phyloP scores from a whole-genome alignment of 177 flowering plant species.

The Vitis hybrid region DNA sequence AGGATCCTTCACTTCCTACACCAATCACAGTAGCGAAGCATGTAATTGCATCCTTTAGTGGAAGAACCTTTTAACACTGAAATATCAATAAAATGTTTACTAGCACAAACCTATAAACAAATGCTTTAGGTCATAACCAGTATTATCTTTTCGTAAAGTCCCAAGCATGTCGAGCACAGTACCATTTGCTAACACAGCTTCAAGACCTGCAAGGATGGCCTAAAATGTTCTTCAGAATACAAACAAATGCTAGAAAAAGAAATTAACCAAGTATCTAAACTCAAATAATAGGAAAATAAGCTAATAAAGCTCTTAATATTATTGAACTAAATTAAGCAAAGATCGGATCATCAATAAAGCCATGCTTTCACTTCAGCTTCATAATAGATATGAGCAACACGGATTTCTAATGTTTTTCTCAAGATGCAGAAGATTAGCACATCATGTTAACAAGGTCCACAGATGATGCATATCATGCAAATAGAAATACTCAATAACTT shows the following conservation, averaged over 20 bases:
- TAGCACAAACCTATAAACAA: slow-evolving; percentile 75
- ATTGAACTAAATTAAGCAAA: background rate
- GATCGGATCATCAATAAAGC: background rate
- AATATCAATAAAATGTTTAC: slow-evolving; percentile 2
- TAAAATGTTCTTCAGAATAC: slow-evolving; percentile 7
- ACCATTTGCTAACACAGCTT: slow-evolving; percentile 90
- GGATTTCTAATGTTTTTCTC: no score
- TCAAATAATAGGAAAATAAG: background rate
- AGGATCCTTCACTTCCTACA: slow-evolving; percentile 96
- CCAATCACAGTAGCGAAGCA: slow-evolving; percentile 10
- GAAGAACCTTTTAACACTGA: background rate
- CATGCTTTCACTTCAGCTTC: background rate
- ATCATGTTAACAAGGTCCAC: background rate
- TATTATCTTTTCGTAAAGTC: slow-evolving; percentile 92
- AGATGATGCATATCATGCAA: background rate
- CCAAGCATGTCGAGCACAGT: slow-evolving; percentile 92
- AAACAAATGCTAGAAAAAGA: background rate
- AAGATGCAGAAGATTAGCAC: background rate
- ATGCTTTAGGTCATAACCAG: slow-evolving; percentile 97
- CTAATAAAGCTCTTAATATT: background rate
- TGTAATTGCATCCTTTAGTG: slow-evolving; percentile 5
- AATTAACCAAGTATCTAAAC: background rate
- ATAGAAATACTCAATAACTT: background rate
- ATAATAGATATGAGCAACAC: background rate
- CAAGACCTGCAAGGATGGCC: slow-evolving; percentile 60